Evolutionary conservation across 192 early-diverging fungal species (phyloP), one percentile per base, ranked within the genome.

Genomic region (Coemansia sp.): DNA sequence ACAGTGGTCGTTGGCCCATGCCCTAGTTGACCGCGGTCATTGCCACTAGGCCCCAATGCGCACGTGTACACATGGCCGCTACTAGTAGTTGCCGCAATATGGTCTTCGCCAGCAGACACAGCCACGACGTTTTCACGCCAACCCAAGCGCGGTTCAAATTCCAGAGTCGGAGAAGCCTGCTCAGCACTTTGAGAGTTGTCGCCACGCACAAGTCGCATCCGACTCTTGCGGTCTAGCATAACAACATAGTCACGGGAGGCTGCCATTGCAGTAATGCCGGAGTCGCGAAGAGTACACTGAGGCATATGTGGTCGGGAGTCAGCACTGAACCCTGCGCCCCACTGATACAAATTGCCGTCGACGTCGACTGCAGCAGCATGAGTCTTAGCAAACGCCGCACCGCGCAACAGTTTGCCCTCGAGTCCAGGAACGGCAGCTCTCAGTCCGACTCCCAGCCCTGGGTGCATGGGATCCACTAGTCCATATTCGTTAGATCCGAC

Each of bases 101-200:
- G 80, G 36, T 70, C 63, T 18, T 69, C 66, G 39, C 80, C 80
- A 24, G 80, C 80, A 34, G 72, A 76, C 15, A 82, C 38, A 1
- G 68, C 68, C n/a, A 71, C 66, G 22, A 71, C 80, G 39, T 72
- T 70, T 34, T 82, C 80, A 66, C 80, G 80, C 80, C 80, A 82
- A 27, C 80, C 80, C 38, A 82, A 68, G 5, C 60, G 67, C 4
- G 80, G 80, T 41, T 73, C 71, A 69, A 82, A 82, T 3, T 65
- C 41, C 29, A 80, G 62, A 22, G 12, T 43, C 44, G 36, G 44
- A 15, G 46, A 10, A 5, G 58, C 43, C 46, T 33, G 50, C 43
- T 49, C 47, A 22, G 47, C 18, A 8, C 3, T 1, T n/a, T 49
- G 55, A 0, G 29, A 58, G 5, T 43, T 61, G 44, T 62, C 24